Evolutionary conservation across 108 stramenopile genomes (phyloP), one percentile per base, ranked within the genome.

Genomic region (Cyclotella cryptica): DNA sequence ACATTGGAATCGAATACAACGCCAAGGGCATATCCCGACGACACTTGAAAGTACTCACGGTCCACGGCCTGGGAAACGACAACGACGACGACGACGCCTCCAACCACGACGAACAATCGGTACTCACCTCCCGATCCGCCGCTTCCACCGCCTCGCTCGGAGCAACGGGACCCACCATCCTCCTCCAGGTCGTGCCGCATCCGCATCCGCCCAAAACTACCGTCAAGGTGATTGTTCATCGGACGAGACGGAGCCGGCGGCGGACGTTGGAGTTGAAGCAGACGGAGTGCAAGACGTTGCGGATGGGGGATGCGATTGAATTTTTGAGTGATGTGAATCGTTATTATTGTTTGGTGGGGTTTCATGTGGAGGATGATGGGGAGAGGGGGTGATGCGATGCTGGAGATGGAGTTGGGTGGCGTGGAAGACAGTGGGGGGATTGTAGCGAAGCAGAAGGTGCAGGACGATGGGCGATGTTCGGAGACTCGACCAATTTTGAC

Each of bases 241-340:
- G 76, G 19, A 69, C 61, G 10, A 47, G 39, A 39, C 39, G 76
- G 53, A 46, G 39, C 24, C 19, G 35, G 46, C 61, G 68, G 15
- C 58, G 54, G 10, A 27, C n/a, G 5, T 15, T 62, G 47, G 39
- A 43, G 26, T 69, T 77, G 58, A 49, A 39, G 14, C 46, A 69
- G 47, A 60, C 53, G 3, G 66, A 77, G 26, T 60, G 58, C n/a
- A 46, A 47, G 11, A 69, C 61, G 22, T 43, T 77, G 41, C 28
- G 76, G 27, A 42, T 77, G 1, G 76, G 76, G 18, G 76, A 77
- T 69, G 67, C 30, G 19, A 43, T 77, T 13, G 60, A 69, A 47
- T 77, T 77, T 43, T 68, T 54, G 15, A 68, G 53, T 0, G 46
- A 62, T 49, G 49, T 24, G 13, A 69, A 42, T 13, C 47, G 43